Percentiles rank a stretch among this genome's conserved stretches.
Conservation (phyloP, 2,329 filamentous ascomycete species). For the Drechslerella dactyloides region DNA sequence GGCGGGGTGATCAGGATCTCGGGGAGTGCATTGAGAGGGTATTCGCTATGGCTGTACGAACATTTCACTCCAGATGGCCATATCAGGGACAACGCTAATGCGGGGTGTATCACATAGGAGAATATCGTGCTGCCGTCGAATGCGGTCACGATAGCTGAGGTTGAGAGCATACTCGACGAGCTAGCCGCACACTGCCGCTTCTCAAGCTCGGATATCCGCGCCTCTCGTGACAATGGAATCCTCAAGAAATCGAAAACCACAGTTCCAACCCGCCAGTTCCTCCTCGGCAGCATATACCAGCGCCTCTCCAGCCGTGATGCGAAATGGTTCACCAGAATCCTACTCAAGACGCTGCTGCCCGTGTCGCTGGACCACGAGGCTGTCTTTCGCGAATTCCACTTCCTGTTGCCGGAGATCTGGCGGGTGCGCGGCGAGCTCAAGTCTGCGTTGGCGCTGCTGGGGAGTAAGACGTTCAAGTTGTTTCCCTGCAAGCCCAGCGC, state of each 20-base stretch:
- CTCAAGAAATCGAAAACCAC: slow-evolving; percentile 9
- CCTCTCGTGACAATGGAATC: not conserved
- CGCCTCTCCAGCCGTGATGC: slow-evolving; percentile 52
- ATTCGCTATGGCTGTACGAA: slow-evolving; percentile 50
- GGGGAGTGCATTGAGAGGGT: slow-evolving; percentile 51
- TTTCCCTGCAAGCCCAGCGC: slow-evolving; percentile 41
- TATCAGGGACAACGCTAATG: not conserved
- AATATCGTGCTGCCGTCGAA: slow-evolving; percentile 40
- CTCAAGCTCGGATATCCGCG: slow-evolving; percentile 49
- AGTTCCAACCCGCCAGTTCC: slow-evolving; percentile 26
- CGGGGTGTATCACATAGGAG: slow-evolving; percentile 15
- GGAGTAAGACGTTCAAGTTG: slow-evolving; percentile 37
- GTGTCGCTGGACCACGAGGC: slow-evolving; percentile 48
- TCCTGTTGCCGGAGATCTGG: slow-evolving; percentile 53
- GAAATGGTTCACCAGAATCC: slow-evolving; percentile 54
- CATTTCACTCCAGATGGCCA: not conserved
- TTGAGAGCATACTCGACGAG: slow-evolving; percentile 52
- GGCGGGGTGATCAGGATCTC: slow-evolving; percentile 52
- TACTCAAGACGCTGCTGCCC: slow-evolving; percentile 52
- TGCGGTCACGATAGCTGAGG: slow-evolving; percentile 50
- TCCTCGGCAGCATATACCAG: slow-evolving; percentile 50
- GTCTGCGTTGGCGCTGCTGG: slow-evolving; percentile 46
- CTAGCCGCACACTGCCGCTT: slow-evolving; percentile 52
- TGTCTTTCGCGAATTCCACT: slow-evolving; percentile 49
- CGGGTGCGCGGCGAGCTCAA: slow-evolving; percentile 52